Conservation (phyloP, 202 grass and related monocot species). For the Musa balbisiana region DNA sequence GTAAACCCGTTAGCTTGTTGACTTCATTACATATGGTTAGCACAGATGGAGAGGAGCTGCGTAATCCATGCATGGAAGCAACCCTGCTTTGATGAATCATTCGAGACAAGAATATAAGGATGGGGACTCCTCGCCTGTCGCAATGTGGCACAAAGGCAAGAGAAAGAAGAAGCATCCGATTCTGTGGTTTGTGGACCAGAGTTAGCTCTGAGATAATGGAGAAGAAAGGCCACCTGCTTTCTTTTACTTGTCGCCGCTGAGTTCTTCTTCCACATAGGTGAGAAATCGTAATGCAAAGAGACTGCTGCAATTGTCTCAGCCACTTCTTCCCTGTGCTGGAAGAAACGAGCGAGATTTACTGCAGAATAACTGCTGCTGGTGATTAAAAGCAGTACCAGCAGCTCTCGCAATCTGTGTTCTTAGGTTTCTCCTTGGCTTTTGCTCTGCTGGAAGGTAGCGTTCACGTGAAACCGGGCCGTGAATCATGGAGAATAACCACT, state of each 20-base stretch:
- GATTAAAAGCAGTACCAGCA: background rate
- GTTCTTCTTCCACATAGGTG: background rate
- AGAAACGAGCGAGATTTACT: too few relatives aligned
- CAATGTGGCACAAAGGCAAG: background rate
- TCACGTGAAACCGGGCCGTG: background rate
- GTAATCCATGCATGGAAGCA: background rate
- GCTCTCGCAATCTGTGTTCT: background rate
- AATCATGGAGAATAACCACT: background rate
- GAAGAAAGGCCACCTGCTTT: background rate
- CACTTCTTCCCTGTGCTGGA: too few relatives aligned
- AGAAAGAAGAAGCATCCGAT: conserved; percentile 16
- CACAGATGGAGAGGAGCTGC: too few relatives aligned
- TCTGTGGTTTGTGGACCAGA: background rate
- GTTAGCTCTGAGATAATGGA: conserved; percentile 2
- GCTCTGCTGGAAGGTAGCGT: background rate
- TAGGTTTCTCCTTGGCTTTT: background rate
- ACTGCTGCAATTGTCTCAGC: too few relatives aligned
- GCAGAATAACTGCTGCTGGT: too few relatives aligned
- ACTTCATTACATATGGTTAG: too few relatives aligned
- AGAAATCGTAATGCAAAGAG: too few relatives aligned
- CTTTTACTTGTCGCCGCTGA: background rate
- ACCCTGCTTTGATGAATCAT: background rate
- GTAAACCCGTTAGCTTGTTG: too few relatives aligned
- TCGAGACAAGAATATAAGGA: conserved; percentile 2
- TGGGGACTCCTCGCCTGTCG: too few relatives aligned